A percentile compares a stretch with the other conserved stretches of the same genome.
Evolutionary conservation across 768 basidiomycete genomes (phyloP).

Genomic region (Mycena belliarum): DNA sequence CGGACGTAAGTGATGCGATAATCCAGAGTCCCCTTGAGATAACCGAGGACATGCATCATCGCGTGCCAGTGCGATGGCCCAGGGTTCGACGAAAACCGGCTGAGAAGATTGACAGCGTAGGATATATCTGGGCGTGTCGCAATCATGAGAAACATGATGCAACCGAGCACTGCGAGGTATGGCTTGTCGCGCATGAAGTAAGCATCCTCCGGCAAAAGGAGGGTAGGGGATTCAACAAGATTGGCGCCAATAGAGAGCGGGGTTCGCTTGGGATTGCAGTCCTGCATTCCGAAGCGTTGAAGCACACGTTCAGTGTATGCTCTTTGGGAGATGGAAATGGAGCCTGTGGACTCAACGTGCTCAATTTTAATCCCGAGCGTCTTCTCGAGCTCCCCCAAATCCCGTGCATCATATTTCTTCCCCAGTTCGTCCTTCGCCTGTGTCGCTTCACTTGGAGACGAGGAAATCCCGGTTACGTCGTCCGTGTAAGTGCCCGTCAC

Average conservation of each 20-base stretch:
- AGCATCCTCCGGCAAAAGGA: not conserved
- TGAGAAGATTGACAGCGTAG: not conserved
- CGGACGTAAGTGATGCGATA: slow-evolving; percentile 23
- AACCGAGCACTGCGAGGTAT: slow-evolving; percentile 13
- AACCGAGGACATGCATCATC: slow-evolving; percentile 27
- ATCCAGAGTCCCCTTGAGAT: slow-evolving; percentile 30
- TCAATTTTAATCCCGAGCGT: slow-evolving; percentile 32
- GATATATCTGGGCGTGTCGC: slow-evolving; percentile 18
- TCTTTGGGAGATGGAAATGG: slow-evolving; percentile 30
- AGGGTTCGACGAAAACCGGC: slow-evolving; percentile 17
- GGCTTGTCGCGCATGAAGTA: slow-evolving; percentile 14
- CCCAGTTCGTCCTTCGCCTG: not conserved
- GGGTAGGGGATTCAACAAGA: not conserved
- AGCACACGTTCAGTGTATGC: slow-evolving; percentile 31
- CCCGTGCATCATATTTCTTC: not conserved
- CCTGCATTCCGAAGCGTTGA: slow-evolving; percentile 15
- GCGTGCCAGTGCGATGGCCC: slow-evolving; percentile 29
- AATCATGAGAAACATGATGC: slow-evolving; percentile 15
- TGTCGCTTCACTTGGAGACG: not conserved
- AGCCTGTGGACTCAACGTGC: not conserved
- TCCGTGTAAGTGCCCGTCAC: not conserved
- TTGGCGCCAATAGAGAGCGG: not conserved
- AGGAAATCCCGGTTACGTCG: not conserved
- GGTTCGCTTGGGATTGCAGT: not conserved
- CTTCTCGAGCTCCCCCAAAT: not conserved